Evolutionary conservation across 2,329 filamentous ascomycete genomes (phyloP), one percentile per base, ranked within the genome.

Genomic region (Colletotrichum sp.): DNA sequence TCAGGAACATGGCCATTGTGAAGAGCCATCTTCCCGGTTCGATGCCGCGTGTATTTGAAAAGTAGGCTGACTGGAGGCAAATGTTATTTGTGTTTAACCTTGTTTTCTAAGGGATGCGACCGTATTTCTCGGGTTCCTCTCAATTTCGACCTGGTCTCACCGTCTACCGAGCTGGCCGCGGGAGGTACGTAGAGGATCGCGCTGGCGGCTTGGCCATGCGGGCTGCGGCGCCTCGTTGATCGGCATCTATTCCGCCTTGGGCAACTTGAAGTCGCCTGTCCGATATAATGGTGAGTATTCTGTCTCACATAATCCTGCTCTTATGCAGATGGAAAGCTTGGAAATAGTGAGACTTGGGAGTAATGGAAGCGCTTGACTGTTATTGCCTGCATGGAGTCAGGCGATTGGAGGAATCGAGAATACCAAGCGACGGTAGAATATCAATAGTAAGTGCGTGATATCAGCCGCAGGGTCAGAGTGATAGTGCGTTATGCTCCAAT

Each of bases 221-320:
- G 69, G 26, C 49, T 55, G 62, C 63, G 63, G 63, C 63, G 63
- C 39, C 69, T 76, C 13, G 18, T 63, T 68, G 73, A 76, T 72
- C 73, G 73, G 69, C 73, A 30, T 34, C 63, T 44, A 59, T 21
- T 72, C 55, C 69, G 69, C 57, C 73, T 68, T 34, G 57, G 63
- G 55, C 32, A 64, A 16, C 21, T 63, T 21, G 8, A 64, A 66
- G 24, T 59, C 44, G 12, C 6, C 68, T 1, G 10, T 36, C n/a
- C 52, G 24, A 59, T 44, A 16, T 3, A 18, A 2, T n/a, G 10
- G 18, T 21, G 44, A 55, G 10, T 2, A 6, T 16, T n/a, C 16
- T 71, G 55, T 64, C 55, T 64, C 63, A 67, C 69, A 68, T 72
- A 39, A 59, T 64, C 57, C 63, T 49, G 69, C 15, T 57, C 18